Conservation (phyloP, 352 stramenopile species). For the Lagenidium giganteum region DNA sequence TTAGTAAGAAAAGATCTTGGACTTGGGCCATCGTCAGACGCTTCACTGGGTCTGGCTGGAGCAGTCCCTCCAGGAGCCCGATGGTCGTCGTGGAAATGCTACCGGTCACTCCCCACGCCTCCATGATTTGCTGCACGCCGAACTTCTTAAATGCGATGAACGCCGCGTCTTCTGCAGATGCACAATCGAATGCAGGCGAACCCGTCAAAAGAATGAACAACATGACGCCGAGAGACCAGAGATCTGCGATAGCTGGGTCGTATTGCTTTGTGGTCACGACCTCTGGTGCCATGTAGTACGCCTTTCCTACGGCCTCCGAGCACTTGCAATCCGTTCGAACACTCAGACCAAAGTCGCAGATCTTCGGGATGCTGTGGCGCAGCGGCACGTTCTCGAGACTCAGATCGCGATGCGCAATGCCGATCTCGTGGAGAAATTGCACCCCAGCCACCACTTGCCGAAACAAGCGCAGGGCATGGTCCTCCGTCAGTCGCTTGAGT, state of each 20-base stretch:
- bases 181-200: constrained; percentile 20
- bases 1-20: too few species aligned
- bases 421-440: constrained; percentile 14
- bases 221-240: constrained; percentile 36
- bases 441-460: constrained; percentile 15
- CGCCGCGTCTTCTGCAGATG: constrained; percentile 13
- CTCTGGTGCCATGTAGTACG: constrained; percentile 17
- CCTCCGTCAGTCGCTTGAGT: too few species aligned
- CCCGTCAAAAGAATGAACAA: constrained; percentile 35
- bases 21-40: constrained; percentile 22
- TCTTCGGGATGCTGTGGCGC: constrained; percentile 15
- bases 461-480: constrained; percentile 3
- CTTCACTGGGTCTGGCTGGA: constrained; percentile 20
- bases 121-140: constrained; percentile 26
- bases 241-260: constrained; percentile 28
- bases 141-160: constrained; percentile 22
- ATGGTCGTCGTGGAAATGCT: constrained; percentile 17
- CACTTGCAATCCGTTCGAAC: constrained; percentile 3
- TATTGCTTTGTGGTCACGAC: constrained; percentile 9
- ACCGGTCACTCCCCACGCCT: constrained; percentile 28
- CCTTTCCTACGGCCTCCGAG: too few species aligned
- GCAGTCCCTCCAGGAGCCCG: constrained; percentile 20
- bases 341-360: constrained; percentile 26
- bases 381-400: constrained; percentile 22
- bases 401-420: constrained; percentile 19